Base-by-base conservation (phyloP, 1,139 yeast species). In the Ogataea hybrid region DNA sequence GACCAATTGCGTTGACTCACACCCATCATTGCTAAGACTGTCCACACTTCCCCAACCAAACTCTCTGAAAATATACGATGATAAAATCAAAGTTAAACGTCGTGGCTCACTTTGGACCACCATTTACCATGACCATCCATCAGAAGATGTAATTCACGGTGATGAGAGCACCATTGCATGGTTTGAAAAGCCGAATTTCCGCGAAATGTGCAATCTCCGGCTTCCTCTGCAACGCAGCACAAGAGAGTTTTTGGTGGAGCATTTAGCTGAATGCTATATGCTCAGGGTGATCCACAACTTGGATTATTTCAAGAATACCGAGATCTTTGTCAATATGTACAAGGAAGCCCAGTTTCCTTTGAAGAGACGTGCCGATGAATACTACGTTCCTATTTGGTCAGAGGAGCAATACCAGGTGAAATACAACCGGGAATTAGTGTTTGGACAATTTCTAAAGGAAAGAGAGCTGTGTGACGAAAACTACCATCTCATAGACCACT, bases 221-320 rank as follows among this genome's bases (percentile, higher is more conserved):
- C 36, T 48, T 3, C 48, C 50, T 2, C 37, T 45, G 8, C 43
- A 39, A 7, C 43, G 48, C 12, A 35, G 52, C 2, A 41, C 47
- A 4, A 32, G 52, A 6, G 37, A 39, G 1, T 52, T 52, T 36
- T 25, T 53, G 28, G 25, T 50, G 18, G 50, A 51, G 16, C 41
- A 44, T 37, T 37, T 53, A 12, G 46, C 53, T 1, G 55, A 51
- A 12, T 50, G 49, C 20, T 57, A 53, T 42, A 27, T 54, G 14
- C 42, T 57, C 33, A 43, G 52, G 10, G 51, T 49, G 1, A 44
- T 58, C 5, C 39, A 43, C 16, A 46, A 45, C 20, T 23, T 50
- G 25, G 38, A 41, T 2, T 3, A 28, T 2, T 43, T 54, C 14
- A 29, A 37, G 0, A 28, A 25, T 2, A 39, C 39, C 8, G 46